Percentiles rank a stretch among this genome's conserved stretches.
These are phyloP conservation scores for Fomitopsis serialis DNA, from an alignment of 768 basidiomycete genomes.

Conservation along the genomic window DNA sequence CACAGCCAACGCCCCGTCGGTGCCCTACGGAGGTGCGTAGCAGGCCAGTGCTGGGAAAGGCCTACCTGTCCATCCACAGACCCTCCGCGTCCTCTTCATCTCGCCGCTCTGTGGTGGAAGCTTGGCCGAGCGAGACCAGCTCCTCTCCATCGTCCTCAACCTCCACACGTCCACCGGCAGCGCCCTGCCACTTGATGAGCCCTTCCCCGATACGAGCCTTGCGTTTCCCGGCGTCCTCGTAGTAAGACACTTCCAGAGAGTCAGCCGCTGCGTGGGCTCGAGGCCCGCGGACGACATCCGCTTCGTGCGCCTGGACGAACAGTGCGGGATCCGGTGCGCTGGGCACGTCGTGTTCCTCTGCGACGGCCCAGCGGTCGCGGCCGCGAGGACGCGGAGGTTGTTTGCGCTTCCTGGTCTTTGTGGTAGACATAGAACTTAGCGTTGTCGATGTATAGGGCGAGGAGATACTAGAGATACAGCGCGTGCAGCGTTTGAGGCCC, in stretches of 20 bases:
- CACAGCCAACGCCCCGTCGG: background rate
- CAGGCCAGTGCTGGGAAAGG: conserved; percentile 11
- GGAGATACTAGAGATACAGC: no score
- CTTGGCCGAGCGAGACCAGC: conserved; percentile 4
- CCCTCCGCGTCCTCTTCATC: conserved; percentile 18
- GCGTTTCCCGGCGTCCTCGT: conserved; percentile 11
- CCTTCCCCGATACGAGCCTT: conserved; percentile 22
- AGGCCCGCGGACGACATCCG: conserved; percentile 57
- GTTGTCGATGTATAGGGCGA: no score
- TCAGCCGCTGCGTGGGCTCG: conserved; percentile 33
- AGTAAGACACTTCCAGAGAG: conserved; percentile 26
- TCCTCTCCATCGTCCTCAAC: conserved; percentile 4
- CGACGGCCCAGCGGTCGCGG: background rate
- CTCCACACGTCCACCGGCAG: background rate
- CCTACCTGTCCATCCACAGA: conserved; percentile 85
- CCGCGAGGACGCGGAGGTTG: background rate
- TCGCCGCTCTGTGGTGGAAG: background rate
- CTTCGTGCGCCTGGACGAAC: conserved; percentile 68
- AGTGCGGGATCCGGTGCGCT: conserved; percentile 19
- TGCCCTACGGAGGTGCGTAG: background rate
- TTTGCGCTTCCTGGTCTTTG: conserved; percentile 4
- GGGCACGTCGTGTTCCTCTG: background rate
- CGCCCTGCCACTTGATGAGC: conserved; percentile 23
- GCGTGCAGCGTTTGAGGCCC: no score
- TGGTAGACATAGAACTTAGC: no score